Conservation (phyloP, 2,329 filamentous ascomycete species). For the Aspergillus ochraceus region DNA sequence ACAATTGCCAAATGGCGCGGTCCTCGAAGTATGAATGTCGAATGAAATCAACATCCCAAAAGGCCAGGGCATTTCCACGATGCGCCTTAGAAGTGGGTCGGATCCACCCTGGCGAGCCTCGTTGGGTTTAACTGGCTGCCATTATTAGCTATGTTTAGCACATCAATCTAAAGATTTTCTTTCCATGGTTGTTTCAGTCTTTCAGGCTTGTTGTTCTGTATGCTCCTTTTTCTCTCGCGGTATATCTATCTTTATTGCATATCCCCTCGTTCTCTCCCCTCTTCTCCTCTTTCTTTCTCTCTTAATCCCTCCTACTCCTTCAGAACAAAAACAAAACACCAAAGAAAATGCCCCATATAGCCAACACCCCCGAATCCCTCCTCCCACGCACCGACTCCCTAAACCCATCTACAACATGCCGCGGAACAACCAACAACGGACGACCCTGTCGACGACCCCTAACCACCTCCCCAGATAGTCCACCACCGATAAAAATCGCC, state of each 20-base stretch:
- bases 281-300: background rate
- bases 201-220: background rate
- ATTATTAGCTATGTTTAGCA: background rate
- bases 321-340: too few species aligned
- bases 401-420: constrained; percentile 79
- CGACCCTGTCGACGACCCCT: constrained; percentile 77
- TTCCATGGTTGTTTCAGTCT: background rate
- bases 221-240: background rate
- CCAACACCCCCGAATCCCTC: constrained; percentile 76
- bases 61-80: background rate
- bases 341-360: constrained; percentile 61
- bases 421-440: constrained; percentile 81
- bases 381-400: constrained; percentile 80
- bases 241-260: background rate
- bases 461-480: constrained; percentile 35
- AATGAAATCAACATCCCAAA: too few species aligned
- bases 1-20: background rate
- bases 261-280: background rate
- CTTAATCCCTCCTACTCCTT: background rate
- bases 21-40: too few species aligned
- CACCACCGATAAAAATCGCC: constrained; percentile 22
- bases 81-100: constrained; percentile 3
- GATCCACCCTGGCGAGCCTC: background rate
- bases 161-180: background rate
- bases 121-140: background rate